These are phyloP conservation scores for Sporothrix curviconia DNA, from an alignment of 2,329 filamentous ascomycete species.

Conservation along the genomic window DNA sequence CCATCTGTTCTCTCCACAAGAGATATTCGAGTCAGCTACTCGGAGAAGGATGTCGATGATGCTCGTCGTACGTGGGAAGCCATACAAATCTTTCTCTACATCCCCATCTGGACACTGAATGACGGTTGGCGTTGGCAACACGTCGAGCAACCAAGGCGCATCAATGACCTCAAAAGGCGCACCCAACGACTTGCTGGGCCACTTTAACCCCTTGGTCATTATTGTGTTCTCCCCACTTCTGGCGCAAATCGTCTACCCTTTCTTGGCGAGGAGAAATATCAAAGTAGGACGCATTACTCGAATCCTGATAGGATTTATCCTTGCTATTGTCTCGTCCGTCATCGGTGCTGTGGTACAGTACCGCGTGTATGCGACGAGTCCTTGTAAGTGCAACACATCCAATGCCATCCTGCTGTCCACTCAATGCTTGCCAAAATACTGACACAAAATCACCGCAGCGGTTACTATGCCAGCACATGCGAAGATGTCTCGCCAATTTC, in stretches of 20 bases:
- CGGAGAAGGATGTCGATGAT: conserved; percentile 62
- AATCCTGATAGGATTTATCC: conserved; percentile 51
- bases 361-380: conserved; percentile 48
- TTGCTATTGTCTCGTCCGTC: conserved; percentile 34
- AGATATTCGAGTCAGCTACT: conserved; percentile 52
- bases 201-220: conserved; percentile 54
- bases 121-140: conserved; percentile 34
- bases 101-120: conserved; percentile 35
- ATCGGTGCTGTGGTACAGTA: conserved; percentile 50
- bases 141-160: conserved; percentile 32
- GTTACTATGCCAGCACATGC: conserved; percentile 37
- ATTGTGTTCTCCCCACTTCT: conserved; percentile 50
- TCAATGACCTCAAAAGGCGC: conserved; percentile 41
- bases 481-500: conserved; percentile 36
- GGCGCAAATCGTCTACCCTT: conserved; percentile 48
- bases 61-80: conserved; percentile 46
- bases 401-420: neutral
- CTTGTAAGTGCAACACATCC: conserved; percentile 31
- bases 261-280: conserved; percentile 44
- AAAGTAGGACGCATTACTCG: conserved; percentile 51
- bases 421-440: too few relatives aligned
- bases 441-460: too few relatives aligned
- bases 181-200: conserved; percentile 54
- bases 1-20: conserved; percentile 44
- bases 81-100: conserved; percentile 35